Conservation (phyloP, 164 flowering plant species). For the Nymphaea thermarum region DNA sequence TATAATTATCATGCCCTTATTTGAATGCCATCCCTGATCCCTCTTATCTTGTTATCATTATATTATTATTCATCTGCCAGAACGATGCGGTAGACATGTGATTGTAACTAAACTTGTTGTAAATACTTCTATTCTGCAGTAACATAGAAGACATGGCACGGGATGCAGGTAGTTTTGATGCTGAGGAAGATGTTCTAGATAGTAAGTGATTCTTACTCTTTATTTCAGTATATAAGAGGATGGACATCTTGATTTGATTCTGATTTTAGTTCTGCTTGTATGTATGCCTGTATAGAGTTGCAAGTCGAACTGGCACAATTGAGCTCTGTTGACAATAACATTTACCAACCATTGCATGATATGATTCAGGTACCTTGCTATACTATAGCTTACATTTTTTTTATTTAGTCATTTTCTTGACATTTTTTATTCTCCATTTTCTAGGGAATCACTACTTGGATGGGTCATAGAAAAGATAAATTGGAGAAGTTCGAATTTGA, state of each 20-base stretch:
- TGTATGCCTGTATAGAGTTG: slow-evolving; percentile 34
- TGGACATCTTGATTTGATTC: neutral
- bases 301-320: slow-evolving; percentile 63
- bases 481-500: slow-evolving; percentile 71
- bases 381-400: neutral
- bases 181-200: slow-evolving; percentile 62
- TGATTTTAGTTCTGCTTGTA: slow-evolving; percentile 12
- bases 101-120: no score
- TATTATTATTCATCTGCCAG: neutral
- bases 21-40: neutral
- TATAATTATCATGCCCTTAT: no score
- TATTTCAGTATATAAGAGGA: neutral
- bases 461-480: slow-evolving; percentile 33
- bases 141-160: slow-evolving; percentile 96
- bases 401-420: neutral
- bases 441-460: slow-evolving; percentile 78
- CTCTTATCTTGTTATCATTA: neutral
- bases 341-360: slow-evolving; percentile 70
- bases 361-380: slow-evolving; percentile 49
- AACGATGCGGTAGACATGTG: neutral
- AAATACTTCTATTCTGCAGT: slow-evolving; percentile 21
- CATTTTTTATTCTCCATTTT: slow-evolving; percentile 1
- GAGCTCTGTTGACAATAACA: slow-evolving; percentile 24
- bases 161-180: slow-evolving; percentile 80
- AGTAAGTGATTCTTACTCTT: slow-evolving; percentile 30